Evolutionary conservation across 768 basidiomycete genomes (phyloP), one percentile per base, ranked within the genome.

Genomic region (Amanita pseudoporphyria): DNA sequence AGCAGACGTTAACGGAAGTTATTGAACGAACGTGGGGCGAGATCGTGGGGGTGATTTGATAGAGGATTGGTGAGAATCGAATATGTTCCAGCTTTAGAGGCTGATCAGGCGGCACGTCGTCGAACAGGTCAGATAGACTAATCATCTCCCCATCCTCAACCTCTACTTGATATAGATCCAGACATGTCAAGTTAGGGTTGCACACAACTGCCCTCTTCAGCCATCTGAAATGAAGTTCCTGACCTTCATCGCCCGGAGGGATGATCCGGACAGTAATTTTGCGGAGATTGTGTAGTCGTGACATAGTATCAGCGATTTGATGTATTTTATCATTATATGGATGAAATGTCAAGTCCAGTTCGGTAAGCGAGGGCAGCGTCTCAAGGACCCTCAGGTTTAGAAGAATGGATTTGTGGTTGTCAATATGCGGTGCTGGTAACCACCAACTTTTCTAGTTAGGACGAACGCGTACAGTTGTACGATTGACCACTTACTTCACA

Each of bases 41-140:
- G 19, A 50, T 19, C 6, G 49, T 33, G n/a, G 49, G 30, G 22
- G 39, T 50, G 21, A 50, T 28, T 9, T 43, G 12, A 43, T 42
- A 50, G 31, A 32, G 33, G 12, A 42, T 35, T 6, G 36, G 37
- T 3, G 49, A 42, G 5, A 50, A 7, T 13, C 49, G 39, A 14
- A 50, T 7, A 36, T 47, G 45, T 22, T 12, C 33, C 19, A 47
- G 24, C 45, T 21, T 47, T 12, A 47, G 24, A 3, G 45, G 45
- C 5, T 19, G 32, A 18, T 47, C 33, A 19, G 33, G 7, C 14
- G 45, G 45, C 13, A 47, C 24, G 13, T 37, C 35, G 5, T 35
- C 45, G n/a, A 47, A 37, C 5, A 47, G 35, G 5, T 37, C 21
- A 35, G 33, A 37, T 9, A 9, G 4, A 7, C 4, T 3, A 3